Conservation (phyloP, 78 protist genomes). For the Dictyostelium citrinum region DNA sequence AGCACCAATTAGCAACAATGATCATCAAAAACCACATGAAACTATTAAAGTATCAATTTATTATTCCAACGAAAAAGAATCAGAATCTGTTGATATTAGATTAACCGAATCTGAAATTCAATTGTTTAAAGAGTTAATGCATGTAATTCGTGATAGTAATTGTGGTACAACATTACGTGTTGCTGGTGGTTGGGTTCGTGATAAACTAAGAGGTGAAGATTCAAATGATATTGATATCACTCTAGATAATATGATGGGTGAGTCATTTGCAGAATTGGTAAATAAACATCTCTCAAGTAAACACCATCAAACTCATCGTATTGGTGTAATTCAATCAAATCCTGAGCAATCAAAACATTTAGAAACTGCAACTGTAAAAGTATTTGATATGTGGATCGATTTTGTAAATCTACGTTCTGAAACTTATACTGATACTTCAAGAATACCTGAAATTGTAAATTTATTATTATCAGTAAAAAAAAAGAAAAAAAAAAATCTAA, state of each 20-base stretch:
- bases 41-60: neutral
- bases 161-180: slow-evolving; percentile 84
- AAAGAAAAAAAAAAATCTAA: neutral
- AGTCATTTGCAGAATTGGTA: slow-evolving; percentile 84
- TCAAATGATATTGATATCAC: slow-evolving; percentile 93
- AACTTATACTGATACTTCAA: slow-evolving; percentile 75
- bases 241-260: slow-evolving; percentile 77
- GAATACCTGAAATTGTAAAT: slow-evolving; percentile 88
- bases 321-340: slow-evolving; percentile 85
- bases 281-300: slow-evolving; percentile 11
- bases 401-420: slow-evolving; percentile 95
- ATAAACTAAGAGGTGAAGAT: slow-evolving; percentile 87
- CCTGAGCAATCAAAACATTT: slow-evolving; percentile 96
- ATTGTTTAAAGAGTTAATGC: slow-evolving; percentile 16
- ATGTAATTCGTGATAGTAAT: neutral
- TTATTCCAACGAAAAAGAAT: neutral
- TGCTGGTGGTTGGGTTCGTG: slow-evolving; percentile 99
- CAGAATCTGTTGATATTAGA: neutral
- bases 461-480: neutral
- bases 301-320: slow-evolving; percentile 30
- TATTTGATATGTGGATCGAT: slow-evolving; percentile 88
- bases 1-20: neutral
- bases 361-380: slow-evolving; percentile 91
- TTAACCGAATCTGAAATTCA: neutral
- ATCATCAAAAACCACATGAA: neutral